phyloP scores from a whole-genome alignment of 2,329 filamentous ascomycete species.

The Pezicula neosporulosa region DNA sequence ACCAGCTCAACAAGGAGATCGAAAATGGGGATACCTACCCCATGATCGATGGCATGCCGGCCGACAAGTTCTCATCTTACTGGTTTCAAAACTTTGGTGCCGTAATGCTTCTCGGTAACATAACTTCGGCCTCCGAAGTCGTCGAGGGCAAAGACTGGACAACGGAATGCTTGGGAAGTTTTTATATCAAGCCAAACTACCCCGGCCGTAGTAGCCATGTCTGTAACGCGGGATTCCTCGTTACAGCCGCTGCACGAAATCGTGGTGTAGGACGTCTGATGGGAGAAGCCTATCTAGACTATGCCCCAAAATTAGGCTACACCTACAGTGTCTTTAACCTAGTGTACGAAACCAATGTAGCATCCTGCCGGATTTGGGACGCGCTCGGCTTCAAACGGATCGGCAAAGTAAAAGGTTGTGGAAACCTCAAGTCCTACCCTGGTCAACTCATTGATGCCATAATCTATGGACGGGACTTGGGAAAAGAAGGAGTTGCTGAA shows the following conservation, averaged over 20 bases:
- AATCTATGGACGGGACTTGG: conserved; percentile 57
- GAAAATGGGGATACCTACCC: conserved; percentile 72
- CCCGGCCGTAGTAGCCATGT: conserved; percentile 71
- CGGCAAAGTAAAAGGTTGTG: conserved; percentile 57
- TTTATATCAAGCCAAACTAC: conserved; percentile 73
- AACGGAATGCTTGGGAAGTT: conserved; percentile 64
- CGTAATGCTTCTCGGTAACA: conserved; percentile 65
- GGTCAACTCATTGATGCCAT: conserved; percentile 53
- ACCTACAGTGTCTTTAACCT: conserved; percentile 74
- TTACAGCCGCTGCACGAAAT: conserved; percentile 51
- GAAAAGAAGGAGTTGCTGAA: conserved; percentile 43
- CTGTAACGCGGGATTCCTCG: conserved; percentile 62
- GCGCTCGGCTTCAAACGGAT: conserved; percentile 71
- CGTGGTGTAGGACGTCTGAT: conserved; percentile 53
- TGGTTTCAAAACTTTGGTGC: conserved; percentile 74
- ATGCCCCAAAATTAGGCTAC: conserved; percentile 59
- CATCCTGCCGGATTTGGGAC: conserved; percentile 71
- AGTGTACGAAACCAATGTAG: conserved; percentile 72
- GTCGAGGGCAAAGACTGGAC: conserved; percentile 55
- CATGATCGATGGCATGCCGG: conserved; percentile 59
- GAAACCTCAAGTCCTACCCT: conserved; percentile 47
- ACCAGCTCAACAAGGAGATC: conserved; percentile 68
- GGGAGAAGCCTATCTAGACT: conserved; percentile 55
- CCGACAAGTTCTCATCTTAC: conserved; percentile 61
- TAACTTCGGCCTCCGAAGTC: conserved; percentile 49